A percentile compares a stretch with the other conserved stretches of the same genome.
Evolutionary conservation across 176 grass and related monocot genomes (phyloP).

Genomic region (Elymus sibiricus): DNA sequence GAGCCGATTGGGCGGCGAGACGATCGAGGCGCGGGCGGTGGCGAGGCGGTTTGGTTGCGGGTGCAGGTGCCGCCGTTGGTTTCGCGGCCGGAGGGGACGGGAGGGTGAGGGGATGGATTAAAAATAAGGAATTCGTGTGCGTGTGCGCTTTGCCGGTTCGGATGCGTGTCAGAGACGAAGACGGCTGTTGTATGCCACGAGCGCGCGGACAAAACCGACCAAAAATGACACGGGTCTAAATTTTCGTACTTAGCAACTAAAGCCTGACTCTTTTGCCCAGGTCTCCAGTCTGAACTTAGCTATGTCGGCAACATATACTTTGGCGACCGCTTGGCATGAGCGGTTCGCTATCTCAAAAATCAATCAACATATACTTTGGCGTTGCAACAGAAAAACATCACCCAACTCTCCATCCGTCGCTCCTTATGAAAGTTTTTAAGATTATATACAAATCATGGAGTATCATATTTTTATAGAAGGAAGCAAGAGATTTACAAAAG

Average conservation of each 20-base stretch:
- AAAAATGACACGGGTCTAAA: not conserved
- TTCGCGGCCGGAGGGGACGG: slow-evolving; percentile 19
- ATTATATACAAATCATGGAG: no score
- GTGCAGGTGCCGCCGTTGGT: slow-evolving; percentile 41
- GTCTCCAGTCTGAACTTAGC: not conserved
- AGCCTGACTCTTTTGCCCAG: not conserved
- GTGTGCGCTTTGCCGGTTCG: not conserved
- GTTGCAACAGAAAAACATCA: no score
- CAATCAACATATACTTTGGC: no score
- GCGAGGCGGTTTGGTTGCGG: slow-evolving; percentile 21
- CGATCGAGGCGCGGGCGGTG: not conserved
- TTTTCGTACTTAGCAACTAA: not conserved
- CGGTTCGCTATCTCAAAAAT: no score
- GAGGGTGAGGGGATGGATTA: not conserved
- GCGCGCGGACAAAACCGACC: not conserved
- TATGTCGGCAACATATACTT: no score
- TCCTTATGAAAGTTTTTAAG: no score
- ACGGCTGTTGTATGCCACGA: not conserved
- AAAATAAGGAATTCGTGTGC: not conserved
- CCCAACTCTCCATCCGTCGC: no score
- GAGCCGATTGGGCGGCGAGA: not conserved
- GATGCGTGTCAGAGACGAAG: not conserved
- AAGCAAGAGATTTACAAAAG: no score
- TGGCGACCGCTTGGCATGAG: no score
- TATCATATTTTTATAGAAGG: no score